Percentiles rank a stretch among this genome's conserved stretches.
Conservation (phyloP, 192 early-diverging fungal species). For the Dimargaris xerosporica region DNA sequence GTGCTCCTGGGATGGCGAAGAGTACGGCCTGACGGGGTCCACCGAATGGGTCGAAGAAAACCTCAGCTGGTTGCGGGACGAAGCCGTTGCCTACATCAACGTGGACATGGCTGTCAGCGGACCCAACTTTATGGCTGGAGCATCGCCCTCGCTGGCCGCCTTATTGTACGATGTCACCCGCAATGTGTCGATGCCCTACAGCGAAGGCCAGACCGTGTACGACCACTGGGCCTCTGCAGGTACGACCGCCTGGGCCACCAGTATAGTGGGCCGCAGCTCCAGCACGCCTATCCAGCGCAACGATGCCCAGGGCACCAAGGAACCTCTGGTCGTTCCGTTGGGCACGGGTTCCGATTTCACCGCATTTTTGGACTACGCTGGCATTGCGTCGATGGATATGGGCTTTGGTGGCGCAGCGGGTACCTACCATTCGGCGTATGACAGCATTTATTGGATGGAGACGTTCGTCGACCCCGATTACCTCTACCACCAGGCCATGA, state of each 20-base stretch:
- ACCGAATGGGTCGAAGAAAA: slow-evolving; percentile 52
- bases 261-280: background rate
- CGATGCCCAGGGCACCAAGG: background rate
- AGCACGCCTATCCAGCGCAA: background rate
- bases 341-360: slow-evolving; percentile 39
- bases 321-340: slow-evolving; percentile 18
- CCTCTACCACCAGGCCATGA: slow-evolving; percentile 32
- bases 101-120: slow-evolving; percentile 38
- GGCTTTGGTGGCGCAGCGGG: slow-evolving; percentile 31
- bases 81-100: slow-evolving; percentile 39
- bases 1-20: slow-evolving; percentile 50
- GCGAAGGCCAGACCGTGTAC: slow-evolving; percentile 28
- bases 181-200: slow-evolving; percentile 26
- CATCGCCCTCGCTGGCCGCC: slow-evolving; percentile 29
- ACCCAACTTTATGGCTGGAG: slow-evolving; percentile 23
- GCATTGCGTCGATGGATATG: slow-evolving; percentile 36
- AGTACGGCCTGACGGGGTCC: slow-evolving; percentile 43
- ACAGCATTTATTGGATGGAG: slow-evolving; percentile 40
- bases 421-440: slow-evolving; percentile 52
- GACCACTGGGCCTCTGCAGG: slow-evolving; percentile 30
- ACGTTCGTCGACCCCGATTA: slow-evolving; percentile 38
- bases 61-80: slow-evolving; percentile 29
- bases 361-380: slow-evolving; percentile 46
- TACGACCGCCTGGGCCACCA: slow-evolving; percentile 9
- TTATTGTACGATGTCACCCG: slow-evolving; percentile 32